Evolutionary conservation across 2,329 filamentous ascomycete genomes (phyloP).

Genomic region (Pseudogymnoascus destructans): DNA sequence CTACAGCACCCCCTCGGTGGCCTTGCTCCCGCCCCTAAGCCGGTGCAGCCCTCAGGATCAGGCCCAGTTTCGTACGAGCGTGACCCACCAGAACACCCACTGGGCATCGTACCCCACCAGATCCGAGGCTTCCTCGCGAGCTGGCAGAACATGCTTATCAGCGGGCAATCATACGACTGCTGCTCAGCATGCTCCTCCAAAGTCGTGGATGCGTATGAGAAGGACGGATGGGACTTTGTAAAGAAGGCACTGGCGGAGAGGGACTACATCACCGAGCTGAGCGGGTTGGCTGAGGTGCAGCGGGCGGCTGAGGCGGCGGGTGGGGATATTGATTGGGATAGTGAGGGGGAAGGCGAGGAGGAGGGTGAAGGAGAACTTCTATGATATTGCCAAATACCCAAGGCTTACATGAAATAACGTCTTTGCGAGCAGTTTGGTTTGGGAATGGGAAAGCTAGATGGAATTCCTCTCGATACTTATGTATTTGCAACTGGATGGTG

Average conservation of each 20-base stretch:
- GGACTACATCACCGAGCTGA: constrained; percentile 67
- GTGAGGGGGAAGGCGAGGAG: constrained; percentile 34
- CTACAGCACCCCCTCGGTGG: constrained; percentile 72
- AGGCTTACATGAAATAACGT: constrained; percentile 5
- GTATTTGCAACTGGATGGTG: constrained; percentile 2
- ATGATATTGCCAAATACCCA: constrained; percentile 8
- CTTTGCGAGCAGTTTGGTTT: constrained; percentile 2
- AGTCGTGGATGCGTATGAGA: constrained; percentile 54
- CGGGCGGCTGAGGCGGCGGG: constrained; percentile 38
- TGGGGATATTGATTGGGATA: constrained; percentile 46
- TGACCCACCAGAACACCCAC: constrained; percentile 44
- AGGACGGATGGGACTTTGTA: constrained; percentile 63
- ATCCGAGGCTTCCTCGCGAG: constrained; percentile 64
- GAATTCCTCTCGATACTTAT: not conserved
- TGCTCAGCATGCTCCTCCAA: constrained; percentile 68
- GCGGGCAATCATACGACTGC: constrained; percentile 62
- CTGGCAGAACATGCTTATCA: constrained; percentile 62
- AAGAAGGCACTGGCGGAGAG: constrained; percentile 60
- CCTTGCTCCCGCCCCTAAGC: constrained; percentile 42
- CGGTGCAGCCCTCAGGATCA: constrained; percentile 27
- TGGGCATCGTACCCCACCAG: constrained; percentile 65
- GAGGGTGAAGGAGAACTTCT: constrained; percentile 36
- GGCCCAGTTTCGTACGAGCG: constrained; percentile 33
- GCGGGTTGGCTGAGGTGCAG: constrained; percentile 61
- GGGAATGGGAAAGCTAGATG: not conserved